phyloP scores from a whole-genome alignment of 192 early-diverging fungal species.

The Anaeromyces robustus region DNA sequence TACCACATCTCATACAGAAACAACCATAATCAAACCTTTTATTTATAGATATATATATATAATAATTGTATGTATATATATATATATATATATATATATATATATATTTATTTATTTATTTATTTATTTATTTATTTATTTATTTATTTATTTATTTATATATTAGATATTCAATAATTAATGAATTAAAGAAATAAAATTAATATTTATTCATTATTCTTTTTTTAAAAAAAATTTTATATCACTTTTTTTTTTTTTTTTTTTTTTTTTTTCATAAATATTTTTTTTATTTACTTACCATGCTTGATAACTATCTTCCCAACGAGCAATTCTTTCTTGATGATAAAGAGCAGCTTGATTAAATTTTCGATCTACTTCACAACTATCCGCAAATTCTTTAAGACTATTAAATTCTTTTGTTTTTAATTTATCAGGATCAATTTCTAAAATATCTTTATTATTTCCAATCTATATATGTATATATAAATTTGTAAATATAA shows the following conservation, averaged over 20 bases:
- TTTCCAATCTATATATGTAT: constrained; percentile 20
- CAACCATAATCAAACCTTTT: constrained; percentile 33
- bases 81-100: too few species aligned
- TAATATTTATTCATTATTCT: too few species aligned
- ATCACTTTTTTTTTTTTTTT: too few species aligned
- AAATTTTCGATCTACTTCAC: constrained; percentile 19
- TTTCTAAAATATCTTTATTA: constrained; percentile 10
- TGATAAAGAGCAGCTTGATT: constrained; percentile 24
- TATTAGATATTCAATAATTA: too few species aligned
- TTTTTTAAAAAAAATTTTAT: too few species aligned
- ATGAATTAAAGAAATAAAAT: too few species aligned
- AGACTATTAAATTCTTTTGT: constrained; percentile 25
- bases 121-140: too few species aligned
- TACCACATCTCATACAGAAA: constrained; percentile 26
- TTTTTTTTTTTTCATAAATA: too few species aligned
- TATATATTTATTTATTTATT: too few species aligned
- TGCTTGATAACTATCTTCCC: constrained; percentile 32
- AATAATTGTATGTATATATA: too few species aligned
- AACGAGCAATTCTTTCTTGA: constrained; percentile 33
- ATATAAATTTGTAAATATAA: background rate
- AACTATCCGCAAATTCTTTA: constrained; percentile 30
- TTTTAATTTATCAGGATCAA: constrained; percentile 13
- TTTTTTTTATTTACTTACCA: constrained; percentile 17
- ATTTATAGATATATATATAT: too few species aligned
- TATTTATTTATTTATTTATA: too few species aligned